These are phyloP conservation scores for Geranium brycei DNA, from an alignment of 345 rosid species.

Conservation along the genomic window DNA sequence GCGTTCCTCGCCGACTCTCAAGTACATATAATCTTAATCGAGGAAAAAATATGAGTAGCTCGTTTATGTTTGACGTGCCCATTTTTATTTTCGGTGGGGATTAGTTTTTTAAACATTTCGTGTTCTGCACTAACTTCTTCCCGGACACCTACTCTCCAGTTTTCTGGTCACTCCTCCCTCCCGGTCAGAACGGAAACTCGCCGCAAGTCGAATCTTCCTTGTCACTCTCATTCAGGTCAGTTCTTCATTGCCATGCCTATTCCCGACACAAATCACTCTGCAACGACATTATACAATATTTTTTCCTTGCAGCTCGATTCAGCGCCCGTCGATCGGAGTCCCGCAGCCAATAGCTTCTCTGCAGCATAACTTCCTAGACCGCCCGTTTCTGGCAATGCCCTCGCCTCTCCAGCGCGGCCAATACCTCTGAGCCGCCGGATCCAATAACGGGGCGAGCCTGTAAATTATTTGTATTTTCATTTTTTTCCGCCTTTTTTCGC, in stretches of 20 bases:
- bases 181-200: slow-evolving; percentile 36
- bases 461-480: slow-evolving; percentile 3
- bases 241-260: not conserved
- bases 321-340: slow-evolving; percentile 50
- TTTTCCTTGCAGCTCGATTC: slow-evolving; percentile 39
- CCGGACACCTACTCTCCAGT: slow-evolving; percentile 28
- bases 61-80: too few species aligned
- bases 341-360: slow-evolving; percentile 47
- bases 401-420: slow-evolving; percentile 17
- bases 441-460: slow-evolving; percentile 5
- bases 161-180: slow-evolving; percentile 71
- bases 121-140: not conserved
- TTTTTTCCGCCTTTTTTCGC: not conserved
- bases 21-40: too few species aligned
- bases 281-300: not conserved
- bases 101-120: not conserved
- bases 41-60: too few species aligned
- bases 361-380: slow-evolving; percentile 59
- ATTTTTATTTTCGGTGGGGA: not conserved
- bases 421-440: slow-evolving; percentile 11
- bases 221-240: slow-evolving; percentile 74
- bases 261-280: not conserved
- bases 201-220: slow-evolving; percentile 60
- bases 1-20: too few species aligned
- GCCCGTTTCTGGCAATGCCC: slow-evolving; percentile 38